Evolutionary conservation across 108 stramenopile genomes (phyloP).

Genomic region (Cyclotella choctawhatcheeana): DNA sequence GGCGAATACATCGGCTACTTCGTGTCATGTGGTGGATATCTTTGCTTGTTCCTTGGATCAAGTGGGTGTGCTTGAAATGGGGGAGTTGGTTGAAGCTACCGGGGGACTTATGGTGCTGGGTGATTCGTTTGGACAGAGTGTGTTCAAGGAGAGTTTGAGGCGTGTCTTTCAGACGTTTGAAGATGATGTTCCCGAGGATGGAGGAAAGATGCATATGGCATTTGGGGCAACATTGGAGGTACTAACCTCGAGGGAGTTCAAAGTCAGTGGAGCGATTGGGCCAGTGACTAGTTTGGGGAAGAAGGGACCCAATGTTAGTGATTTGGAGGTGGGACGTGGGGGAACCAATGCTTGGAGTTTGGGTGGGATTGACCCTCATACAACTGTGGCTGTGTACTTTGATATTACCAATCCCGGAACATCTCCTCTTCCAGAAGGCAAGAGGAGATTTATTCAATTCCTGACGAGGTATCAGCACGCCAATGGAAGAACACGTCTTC

Average conservation of each 20-base stretch:
- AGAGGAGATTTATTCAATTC: conserved; percentile 95
- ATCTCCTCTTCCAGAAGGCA: conserved; percentile 81
- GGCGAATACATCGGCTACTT: conserved; percentile 54
- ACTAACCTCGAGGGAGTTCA: conserved; percentile 94
- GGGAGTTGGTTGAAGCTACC: conserved; percentile 90
- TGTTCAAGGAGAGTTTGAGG: conserved; percentile 97
- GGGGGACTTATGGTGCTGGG: conserved; percentile 98
- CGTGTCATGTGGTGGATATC: conserved; percentile 94
- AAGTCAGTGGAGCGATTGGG: conserved; percentile 88
- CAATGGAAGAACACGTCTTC: conserved; percentile 87
- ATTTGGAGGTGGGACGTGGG: conserved; percentile 95
- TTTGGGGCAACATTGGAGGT: conserved; percentile 94
- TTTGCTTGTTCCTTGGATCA: conserved; percentile 99
- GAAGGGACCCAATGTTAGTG: conserved; percentile 90
- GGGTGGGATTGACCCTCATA: conserved; percentile 93
- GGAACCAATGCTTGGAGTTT: conserved; percentile 98
- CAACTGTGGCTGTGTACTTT: conserved; percentile 99
- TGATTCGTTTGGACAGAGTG: conserved; percentile 96
- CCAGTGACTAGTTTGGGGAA: conserved; percentile 90
- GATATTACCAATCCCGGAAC: conserved; percentile 92
- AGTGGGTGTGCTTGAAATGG: conserved; percentile 98
- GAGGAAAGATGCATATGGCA: conserved; percentile 92
- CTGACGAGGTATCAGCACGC: conserved; percentile 98
- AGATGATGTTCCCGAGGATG: conserved; percentile 87
- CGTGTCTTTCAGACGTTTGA: conserved; percentile 91